phyloP scores from a whole-genome alignment of 139 green algal genomes.

The Pleodorina starrii region DNA sequence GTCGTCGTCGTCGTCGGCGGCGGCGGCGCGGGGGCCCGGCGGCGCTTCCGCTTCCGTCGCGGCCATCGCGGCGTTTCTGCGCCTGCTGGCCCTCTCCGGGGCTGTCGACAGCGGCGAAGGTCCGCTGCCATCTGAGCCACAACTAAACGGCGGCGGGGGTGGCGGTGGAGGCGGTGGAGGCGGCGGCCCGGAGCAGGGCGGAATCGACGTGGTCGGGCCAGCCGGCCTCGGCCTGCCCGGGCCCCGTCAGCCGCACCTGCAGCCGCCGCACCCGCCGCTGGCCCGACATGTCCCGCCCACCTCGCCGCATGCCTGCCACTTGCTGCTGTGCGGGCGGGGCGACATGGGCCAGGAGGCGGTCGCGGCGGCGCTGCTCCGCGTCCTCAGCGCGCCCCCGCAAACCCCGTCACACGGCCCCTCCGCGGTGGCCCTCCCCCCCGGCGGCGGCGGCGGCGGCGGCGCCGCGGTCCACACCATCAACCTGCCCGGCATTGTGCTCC shows the following conservation, averaged over 20 bases:
- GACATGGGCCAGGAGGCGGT: slow-evolving; percentile 6
- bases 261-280: neutral
- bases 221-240: no score
- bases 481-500: slow-evolving; percentile 13
- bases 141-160: no score
- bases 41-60: neutral
- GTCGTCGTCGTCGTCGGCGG: neutral
- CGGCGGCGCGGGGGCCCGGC: no score
- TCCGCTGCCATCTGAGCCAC: neutral
- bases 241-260: no score
- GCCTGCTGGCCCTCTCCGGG: neutral
- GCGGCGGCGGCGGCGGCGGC: neutral
- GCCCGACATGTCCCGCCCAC: no score
- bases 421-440: neutral
- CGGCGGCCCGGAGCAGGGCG: no score
- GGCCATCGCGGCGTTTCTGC: neutral
- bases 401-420: neutral
- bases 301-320: no score
- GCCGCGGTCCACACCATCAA: slow-evolving; percentile 21
- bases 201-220: no score
- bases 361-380: neutral
- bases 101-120: neutral
- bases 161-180: no score
- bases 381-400: neutral
- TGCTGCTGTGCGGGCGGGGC: slow-evolving; percentile 38